Conservation (phyloP, 345 rosid genomes). For the Gynandropsis gynandra region DNA sequence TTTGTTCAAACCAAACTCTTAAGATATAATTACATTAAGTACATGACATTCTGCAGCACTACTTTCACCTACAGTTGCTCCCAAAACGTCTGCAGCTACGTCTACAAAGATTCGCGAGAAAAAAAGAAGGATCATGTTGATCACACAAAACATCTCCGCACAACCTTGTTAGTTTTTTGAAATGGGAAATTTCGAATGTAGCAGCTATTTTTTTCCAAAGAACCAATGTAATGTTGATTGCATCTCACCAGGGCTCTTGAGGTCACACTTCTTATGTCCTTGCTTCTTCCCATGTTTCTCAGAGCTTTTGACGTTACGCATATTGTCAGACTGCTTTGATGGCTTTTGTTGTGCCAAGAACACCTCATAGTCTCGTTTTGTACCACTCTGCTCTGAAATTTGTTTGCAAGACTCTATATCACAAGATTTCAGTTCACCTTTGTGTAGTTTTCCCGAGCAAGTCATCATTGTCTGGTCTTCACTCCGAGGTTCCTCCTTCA, state of each 20-base stretch:
- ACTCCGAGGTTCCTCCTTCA: constrained; percentile 1
- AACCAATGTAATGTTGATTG: constrained; percentile 59
- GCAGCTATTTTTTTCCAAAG: constrained; percentile 40
- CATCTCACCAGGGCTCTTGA: constrained; percentile 35
- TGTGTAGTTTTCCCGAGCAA: neutral
- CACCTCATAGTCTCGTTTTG: constrained; percentile 40
- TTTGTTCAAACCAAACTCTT: no score
- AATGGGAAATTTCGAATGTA: no score
- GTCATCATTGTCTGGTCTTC: constrained; percentile 9
- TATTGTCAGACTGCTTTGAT: constrained; percentile 6
- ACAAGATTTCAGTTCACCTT: constrained; percentile 3
- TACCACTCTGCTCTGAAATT: constrained; percentile 20
- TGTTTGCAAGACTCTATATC: constrained; percentile 22
- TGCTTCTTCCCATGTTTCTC: constrained; percentile 21
- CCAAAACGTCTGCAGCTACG: no score
- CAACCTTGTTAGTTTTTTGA: no score
- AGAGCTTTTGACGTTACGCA: constrained; percentile 15
- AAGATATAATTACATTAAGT: no score
- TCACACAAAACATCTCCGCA: no score
- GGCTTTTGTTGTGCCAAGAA: constrained; percentile 29
- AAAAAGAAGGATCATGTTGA: no score
- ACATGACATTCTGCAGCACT: no score
- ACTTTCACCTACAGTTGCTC: no score
- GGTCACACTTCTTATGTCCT: constrained; percentile 37
- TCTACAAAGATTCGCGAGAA: no score